Percentiles rank a stretch among this genome's conserved stretches.
phyloP scores from a whole-genome alignment of 2,329 filamentous ascomycete species.

The Arthrobotrys sinensis region DNA sequence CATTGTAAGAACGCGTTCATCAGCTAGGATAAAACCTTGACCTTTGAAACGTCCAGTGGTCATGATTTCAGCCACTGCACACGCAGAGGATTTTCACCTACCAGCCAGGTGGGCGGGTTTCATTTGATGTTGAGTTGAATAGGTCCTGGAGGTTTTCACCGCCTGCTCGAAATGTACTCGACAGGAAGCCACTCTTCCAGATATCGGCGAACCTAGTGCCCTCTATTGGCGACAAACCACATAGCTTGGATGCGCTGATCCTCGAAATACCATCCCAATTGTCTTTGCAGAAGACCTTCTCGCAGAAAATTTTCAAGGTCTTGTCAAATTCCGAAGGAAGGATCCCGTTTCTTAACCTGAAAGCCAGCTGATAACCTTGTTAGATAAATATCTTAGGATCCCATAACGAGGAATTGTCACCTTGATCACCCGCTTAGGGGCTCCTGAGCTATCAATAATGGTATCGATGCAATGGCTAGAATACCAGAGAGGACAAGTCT shows the following conservation, averaged over 20 bases:
- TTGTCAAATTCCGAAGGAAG: background rate
- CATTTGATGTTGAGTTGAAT: background rate
- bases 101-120: too few relatives aligned
- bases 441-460: background rate
- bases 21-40: too few relatives aligned
- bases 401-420: background rate
- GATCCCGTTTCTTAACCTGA: too few relatives aligned
- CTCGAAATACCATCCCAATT: background rate
- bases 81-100: too few relatives aligned
- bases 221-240: conserved; percentile 3
- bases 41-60: too few relatives aligned
- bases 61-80: too few relatives aligned
- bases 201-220: background rate
- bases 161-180: background rate
- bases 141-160: conserved; percentile 1
- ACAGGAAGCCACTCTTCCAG: conserved; percentile 17
- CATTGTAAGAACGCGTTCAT: too few relatives aligned
- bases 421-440: background rate
- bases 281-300: background rate
- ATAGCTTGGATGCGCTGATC: conserved; percentile 1
- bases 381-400: too few relatives aligned
- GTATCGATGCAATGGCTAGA: background rate
- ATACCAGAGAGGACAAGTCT: background rate
- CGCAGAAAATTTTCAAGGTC: background rate
- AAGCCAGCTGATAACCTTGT: too few relatives aligned